Evolutionary conservation across 495 filamentous ascomycete genomes (phyloP), one percentile per base, ranked within the genome.

Genomic region (Podospora appendiculata): DNA sequence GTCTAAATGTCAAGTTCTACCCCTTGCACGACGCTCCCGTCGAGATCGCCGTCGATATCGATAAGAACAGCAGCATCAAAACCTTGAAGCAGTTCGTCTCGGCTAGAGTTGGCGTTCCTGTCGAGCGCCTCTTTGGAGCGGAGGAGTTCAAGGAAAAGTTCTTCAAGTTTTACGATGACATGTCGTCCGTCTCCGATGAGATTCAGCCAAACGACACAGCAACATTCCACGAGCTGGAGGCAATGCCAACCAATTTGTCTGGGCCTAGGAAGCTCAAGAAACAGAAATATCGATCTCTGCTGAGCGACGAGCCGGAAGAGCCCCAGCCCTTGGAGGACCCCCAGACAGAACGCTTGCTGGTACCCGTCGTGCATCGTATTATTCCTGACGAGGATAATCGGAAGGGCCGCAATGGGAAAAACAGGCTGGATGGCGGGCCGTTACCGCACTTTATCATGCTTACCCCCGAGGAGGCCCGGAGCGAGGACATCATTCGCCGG

Each of bases 131-230:
- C 8, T 79, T 94, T 60, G 82, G 80, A 10, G 81, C 81, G 8
- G 93, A 98, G 53, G 79, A 92, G 19, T 94, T 86, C 65, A 84
- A 83, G 55, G 67, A 73, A 49, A 88, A 82, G 52, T 92, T 96
- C 68, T 97, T 88, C 71, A 88, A 86, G 58, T 73, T 84, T 14
- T 94, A 91, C 55, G 79, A 87, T 9, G 84, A 94, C 59, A 68
- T 69, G 6, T 68, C 67, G 8, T 73, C 78, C 7, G 82, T 89
- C 42, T 80, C 80, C 1, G 90, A 95, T 13, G 79, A 82, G 52
- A 87, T 95, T 41, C 60, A 68, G 34, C 13, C 56, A 1, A 76
- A 71, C 32, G 94, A 97, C 58, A 66, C 78, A 12, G 74, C 88
- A 19, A 79, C 73, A n/a, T 73, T 96, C 32, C 88, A 82, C 62